These are phyloP conservation scores for Diversispora epigaea DNA, from an alignment of 192 early-diverging fungal genomes.

Conservation along the genomic window DNA sequence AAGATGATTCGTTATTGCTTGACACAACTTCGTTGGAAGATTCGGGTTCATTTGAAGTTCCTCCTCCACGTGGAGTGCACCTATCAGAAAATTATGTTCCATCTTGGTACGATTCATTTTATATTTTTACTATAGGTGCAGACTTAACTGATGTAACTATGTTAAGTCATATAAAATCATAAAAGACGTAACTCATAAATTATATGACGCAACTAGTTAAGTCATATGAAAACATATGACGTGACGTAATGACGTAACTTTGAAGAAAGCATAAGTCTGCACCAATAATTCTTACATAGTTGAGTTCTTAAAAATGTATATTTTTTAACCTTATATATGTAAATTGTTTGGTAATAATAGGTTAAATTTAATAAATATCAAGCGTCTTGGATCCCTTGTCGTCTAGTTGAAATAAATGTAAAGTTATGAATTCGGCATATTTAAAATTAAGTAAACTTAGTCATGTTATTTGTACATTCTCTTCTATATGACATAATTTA, in stretches of 20 bases:
- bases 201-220: no score
- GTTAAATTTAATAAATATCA: conserved; percentile 6
- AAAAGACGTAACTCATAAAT: no score
- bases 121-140: no score
- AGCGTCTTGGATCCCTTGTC: neutral
- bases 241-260: no score
- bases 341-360: neutral
- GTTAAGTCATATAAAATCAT: no score
- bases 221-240: no score
- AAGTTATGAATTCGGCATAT: no score
- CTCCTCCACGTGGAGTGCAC: conserved; percentile 44
- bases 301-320: neutral
- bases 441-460: no score
- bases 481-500: no score
- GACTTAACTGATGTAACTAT: no score
- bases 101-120: conserved; percentile 41
- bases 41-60: conserved; percentile 59
- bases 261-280: no score
- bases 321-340: neutral
- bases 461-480: no score
- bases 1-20: conserved; percentile 81
- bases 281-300: neutral
- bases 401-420: neutral
- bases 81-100: conserved; percentile 50
- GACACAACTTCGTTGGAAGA: conserved; percentile 72